phyloP scores from a whole-genome alignment of 2,329 filamentous ascomycete genomes.

The Penicillium rolfsii region DNA sequence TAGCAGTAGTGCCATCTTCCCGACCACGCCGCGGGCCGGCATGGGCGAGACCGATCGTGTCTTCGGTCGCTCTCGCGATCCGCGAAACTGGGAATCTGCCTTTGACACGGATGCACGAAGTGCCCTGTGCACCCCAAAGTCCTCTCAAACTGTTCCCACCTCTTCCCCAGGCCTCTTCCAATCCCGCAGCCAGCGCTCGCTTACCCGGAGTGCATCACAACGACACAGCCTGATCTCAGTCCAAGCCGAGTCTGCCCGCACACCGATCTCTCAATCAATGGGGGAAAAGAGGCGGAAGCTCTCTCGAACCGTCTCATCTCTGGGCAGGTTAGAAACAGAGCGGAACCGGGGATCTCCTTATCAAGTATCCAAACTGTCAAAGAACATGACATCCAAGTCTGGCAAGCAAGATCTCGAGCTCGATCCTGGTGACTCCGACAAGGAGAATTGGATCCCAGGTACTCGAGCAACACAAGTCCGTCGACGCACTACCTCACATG shows the following conservation, averaged over 20 bases:
- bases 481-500: conserved; percentile 36
- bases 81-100: conserved; percentile 88
- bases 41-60: conserved; percentile 52
- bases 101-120: conserved; percentile 80
- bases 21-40: conserved; percentile 62
- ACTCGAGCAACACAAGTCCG: conserved; percentile 48
- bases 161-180: conserved; percentile 79
- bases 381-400: conserved; percentile 33
- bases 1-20: conserved; percentile 69
- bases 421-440: conserved; percentile 77
- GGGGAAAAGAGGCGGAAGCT: conserved; percentile 65
- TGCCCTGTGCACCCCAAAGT: conserved; percentile 77
- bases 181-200: conserved; percentile 64
- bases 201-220: conserved; percentile 57
- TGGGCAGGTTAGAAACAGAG: conserved; percentile 62
- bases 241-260: conserved; percentile 50
- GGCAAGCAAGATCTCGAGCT: conserved; percentile 47
- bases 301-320: conserved; percentile 63
- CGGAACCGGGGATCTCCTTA: conserved; percentile 43
- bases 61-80: conserved; percentile 80
- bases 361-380: conserved; percentile 31
- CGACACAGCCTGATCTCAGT: conserved; percentile 52
- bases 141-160: conserved; percentile 67
- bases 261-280: conserved; percentile 51
- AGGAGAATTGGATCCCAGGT: conserved; percentile 80